phyloP scores from a whole-genome alignment of 129 eudicot species.

The Arctium minus region DNA sequence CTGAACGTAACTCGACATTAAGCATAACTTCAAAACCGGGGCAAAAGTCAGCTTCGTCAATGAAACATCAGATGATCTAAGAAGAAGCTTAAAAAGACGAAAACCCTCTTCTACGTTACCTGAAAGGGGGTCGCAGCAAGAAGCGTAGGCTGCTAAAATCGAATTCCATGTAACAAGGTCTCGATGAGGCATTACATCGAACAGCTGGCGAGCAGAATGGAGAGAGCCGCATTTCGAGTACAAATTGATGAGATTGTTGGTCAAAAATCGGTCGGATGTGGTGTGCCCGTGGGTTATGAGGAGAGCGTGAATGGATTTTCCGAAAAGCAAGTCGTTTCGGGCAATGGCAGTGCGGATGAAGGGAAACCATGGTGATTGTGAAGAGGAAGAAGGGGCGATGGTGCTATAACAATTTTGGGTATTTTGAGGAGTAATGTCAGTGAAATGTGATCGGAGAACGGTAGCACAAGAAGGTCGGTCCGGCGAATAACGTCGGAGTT shows the following conservation, averaged over 20 bases:
- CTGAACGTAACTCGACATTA: slow-evolving; percentile 32
- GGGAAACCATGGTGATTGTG: slow-evolving; percentile 41
- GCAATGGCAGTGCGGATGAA: slow-evolving; percentile 41
- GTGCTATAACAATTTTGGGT: background rate
- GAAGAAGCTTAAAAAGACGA: slow-evolving; percentile 26
- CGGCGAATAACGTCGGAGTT: slow-evolving; percentile 13
- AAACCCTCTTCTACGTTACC: slow-evolving; percentile 33
- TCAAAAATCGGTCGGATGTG: slow-evolving; percentile 26
- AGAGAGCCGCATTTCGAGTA: slow-evolving; percentile 35
- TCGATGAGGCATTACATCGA: slow-evolving; percentile 40
- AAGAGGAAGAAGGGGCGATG: background rate
- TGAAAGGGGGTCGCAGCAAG: background rate
- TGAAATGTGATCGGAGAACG: background rate
- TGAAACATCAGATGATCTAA: slow-evolving; percentile 9
- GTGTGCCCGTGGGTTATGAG: slow-evolving; percentile 30
- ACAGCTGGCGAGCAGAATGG: slow-evolving; percentile 29
- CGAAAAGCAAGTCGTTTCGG: slow-evolving; percentile 27
- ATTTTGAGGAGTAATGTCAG: background rate
- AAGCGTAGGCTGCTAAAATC: slow-evolving; percentile 32
- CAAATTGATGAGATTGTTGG: slow-evolving; percentile 38
- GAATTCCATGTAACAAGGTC: slow-evolving; percentile 50
- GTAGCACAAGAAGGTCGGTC: background rate
- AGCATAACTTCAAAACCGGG: slow-evolving; percentile 45
- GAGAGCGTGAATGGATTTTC: slow-evolving; percentile 30
- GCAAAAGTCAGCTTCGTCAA: slow-evolving; percentile 36